phyloP scores from a whole-genome alignment of 2,329 filamentous ascomycete genomes.

The Aspergillus uvarum region DNA sequence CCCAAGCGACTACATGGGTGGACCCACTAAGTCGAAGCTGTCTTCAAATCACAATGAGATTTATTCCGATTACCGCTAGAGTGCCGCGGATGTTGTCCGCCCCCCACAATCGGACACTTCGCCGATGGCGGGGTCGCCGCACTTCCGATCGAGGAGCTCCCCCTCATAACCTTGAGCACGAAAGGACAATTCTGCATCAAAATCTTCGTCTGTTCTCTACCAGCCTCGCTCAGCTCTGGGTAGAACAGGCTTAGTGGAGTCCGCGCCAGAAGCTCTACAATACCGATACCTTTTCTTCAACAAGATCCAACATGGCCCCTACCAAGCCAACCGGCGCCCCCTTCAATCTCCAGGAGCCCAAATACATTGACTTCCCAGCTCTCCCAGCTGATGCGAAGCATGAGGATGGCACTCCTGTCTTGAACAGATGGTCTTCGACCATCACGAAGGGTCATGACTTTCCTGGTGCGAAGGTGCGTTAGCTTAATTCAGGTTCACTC shows the following conservation, averaged over 20 bases:
- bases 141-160: conserved; percentile 19
- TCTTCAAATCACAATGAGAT: conserved; percentile 2
- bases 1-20: no score
- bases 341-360: conserved; percentile 44
- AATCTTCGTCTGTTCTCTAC: conserved; percentile 16
- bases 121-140: conserved; percentile 24
- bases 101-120: conserved; percentile 18
- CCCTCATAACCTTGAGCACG: conserved; percentile 20
- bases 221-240: neutral
- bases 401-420: conserved; percentile 58
- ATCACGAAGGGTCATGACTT: conserved; percentile 86
- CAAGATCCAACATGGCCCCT: conserved; percentile 23
- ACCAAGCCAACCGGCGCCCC: conserved; percentile 19
- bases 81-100: conserved; percentile 8
- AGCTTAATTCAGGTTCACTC: neutral
- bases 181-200: conserved; percentile 13
- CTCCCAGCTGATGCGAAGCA: conserved; percentile 52
- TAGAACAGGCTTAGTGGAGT: neutral
- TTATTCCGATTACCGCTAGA: neutral
- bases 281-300: neutral
- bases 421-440: conserved; percentile 84
- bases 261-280: no score
- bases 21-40: neutral
- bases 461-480: conserved; percentile 75
- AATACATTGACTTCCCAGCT: conserved; percentile 59